Evolutionary conservation across 805 yeast species (phyloP).

Genomic region (Phaffomyces antillensis): DNA sequence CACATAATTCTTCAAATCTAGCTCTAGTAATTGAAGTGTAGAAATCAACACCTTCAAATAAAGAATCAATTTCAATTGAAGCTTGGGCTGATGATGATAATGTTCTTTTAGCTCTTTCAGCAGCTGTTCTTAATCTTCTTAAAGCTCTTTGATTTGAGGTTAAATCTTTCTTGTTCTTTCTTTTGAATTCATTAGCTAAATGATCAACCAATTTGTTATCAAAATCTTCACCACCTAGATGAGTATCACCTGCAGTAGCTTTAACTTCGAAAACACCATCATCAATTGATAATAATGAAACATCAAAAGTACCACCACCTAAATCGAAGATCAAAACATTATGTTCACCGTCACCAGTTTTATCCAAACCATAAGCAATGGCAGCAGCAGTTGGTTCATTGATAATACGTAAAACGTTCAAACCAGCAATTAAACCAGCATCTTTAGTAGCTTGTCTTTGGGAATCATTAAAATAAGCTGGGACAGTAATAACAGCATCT

Average conservation of each 20-base stretch:
- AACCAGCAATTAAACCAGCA: slow-evolving; percentile 94
- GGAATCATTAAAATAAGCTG: slow-evolving; percentile 95
- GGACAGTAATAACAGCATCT: slow-evolving; percentile 93
- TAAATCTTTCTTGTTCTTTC: slow-evolving; percentile 94
- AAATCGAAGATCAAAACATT: slow-evolving; percentile 90
- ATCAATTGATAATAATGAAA: slow-evolving; percentile 84
- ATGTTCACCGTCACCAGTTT: slow-evolving; percentile 63
- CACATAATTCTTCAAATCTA: slow-evolving; percentile 96
- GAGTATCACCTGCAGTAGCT: slow-evolving; percentile 80
- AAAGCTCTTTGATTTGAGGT: slow-evolving; percentile 92
- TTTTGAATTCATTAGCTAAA: slow-evolving; percentile 93
- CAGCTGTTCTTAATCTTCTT: slow-evolving; percentile 97
- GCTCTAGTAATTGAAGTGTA: slow-evolving; percentile 98
- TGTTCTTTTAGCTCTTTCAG: slow-evolving; percentile 99
- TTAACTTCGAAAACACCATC: slow-evolving; percentile 97
- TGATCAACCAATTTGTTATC: slow-evolving; percentile 93
- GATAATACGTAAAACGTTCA: slow-evolving; percentile 89
- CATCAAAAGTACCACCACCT: slow-evolving; percentile 99
- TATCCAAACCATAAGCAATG: slow-evolving; percentile 89
- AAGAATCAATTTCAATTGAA: slow-evolving; percentile 91
- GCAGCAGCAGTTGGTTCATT: slow-evolving; percentile 99
- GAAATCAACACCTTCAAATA: slow-evolving; percentile 95
- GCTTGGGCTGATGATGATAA: slow-evolving; percentile 96
- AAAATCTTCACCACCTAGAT: slow-evolving; percentile 98
- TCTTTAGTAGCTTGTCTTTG: slow-evolving; percentile 98